Conservation (phyloP, 306 rosid species). For the Mimosa bimucronata region DNA sequence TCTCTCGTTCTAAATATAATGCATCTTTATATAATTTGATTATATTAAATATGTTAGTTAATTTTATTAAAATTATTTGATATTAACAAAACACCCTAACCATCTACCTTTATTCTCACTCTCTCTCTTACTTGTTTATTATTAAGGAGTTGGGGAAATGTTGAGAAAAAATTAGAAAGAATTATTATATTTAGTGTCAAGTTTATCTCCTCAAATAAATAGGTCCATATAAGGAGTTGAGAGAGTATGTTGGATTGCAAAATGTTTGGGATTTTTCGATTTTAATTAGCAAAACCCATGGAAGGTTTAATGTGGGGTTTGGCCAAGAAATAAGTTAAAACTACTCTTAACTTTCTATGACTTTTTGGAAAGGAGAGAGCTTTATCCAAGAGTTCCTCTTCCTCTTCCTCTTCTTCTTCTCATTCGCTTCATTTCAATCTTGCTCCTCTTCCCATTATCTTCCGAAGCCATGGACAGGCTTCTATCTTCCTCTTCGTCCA, state of each 20-base stretch:
- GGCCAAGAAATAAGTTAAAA: neutral
- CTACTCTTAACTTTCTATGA: neutral
- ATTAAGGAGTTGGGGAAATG: too few relatives aligned
- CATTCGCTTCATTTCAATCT: slow-evolving; percentile 6
- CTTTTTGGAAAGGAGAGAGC: slow-evolving; percentile 19
- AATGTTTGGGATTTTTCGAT: neutral
- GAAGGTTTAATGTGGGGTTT: neutral
- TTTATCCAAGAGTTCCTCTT: slow-evolving; percentile 42
- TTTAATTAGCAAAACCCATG: neutral
- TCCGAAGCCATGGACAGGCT: slow-evolving; percentile 82
- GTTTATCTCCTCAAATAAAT: too few relatives aligned
- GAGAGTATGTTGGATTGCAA: neutral
- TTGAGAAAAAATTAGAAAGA: too few relatives aligned
- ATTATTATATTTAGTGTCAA: too few relatives aligned
- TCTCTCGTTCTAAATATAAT: too few relatives aligned
- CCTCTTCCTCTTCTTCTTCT: neutral
- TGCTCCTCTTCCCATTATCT: slow-evolving; percentile 1
- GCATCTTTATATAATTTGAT: too few relatives aligned
- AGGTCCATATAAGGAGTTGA: too few relatives aligned
- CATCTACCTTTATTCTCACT: too few relatives aligned
- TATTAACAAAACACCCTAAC: too few relatives aligned
- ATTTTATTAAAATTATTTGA: too few relatives aligned
- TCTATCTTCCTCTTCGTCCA: slow-evolving; percentile 64
- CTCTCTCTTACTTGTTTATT: too few relatives aligned
- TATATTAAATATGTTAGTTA: too few relatives aligned